Percentiles rank a stretch among this genome's conserved stretches.
phyloP scores from a whole-genome alignment of 371 early-diverging fungal species.

The Mucor piriformis region DNA sequence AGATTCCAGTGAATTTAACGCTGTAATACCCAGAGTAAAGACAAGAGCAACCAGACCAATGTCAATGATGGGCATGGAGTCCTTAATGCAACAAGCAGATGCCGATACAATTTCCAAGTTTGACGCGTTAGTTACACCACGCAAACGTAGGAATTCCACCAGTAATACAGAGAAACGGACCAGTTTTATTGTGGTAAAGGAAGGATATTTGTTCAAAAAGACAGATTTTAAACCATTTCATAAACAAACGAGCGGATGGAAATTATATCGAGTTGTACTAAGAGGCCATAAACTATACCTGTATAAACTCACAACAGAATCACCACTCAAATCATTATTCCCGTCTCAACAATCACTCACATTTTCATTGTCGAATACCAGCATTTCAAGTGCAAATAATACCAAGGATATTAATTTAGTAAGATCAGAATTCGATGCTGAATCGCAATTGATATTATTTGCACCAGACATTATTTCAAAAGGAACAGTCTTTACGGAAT shows the following conservation, averaged over 20 bases:
- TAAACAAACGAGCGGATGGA: slow-evolving; percentile 69
- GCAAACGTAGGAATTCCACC: slow-evolving; percentile 4
- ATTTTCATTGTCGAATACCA: slow-evolving; percentile 39
- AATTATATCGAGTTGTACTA: slow-evolving; percentile 73
- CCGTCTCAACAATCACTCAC: slow-evolving; percentile 37
- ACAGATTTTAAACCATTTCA: slow-evolving; percentile 62
- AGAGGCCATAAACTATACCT: slow-evolving; percentile 84
- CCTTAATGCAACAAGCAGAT: slow-evolving; percentile 1
- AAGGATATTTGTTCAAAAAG: slow-evolving; percentile 71
- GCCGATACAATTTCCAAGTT: not conserved
- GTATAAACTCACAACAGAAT: slow-evolving; percentile 72
- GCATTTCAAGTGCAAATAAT: slow-evolving; percentile 24
- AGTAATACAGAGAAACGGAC: slow-evolving; percentile 26
- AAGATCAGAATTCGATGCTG: slow-evolving; percentile 27
- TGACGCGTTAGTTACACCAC: not conserved
- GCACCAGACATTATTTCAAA: slow-evolving; percentile 6
- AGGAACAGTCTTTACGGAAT: slow-evolving; percentile 33
- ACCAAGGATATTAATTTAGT: not conserved
- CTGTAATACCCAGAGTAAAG: not conserved
- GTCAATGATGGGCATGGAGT: slow-evolving; percentile 26
- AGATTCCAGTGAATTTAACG: slow-evolving; percentile 4
- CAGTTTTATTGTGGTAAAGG: slow-evolving; percentile 49
- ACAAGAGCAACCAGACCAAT: slow-evolving; percentile 11
- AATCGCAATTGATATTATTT: slow-evolving; percentile 26
- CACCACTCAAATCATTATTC: slow-evolving; percentile 53